Evolutionary conservation across 78 protist genomes (phyloP).

Genomic region (Chrysochromulina parva): DNA sequence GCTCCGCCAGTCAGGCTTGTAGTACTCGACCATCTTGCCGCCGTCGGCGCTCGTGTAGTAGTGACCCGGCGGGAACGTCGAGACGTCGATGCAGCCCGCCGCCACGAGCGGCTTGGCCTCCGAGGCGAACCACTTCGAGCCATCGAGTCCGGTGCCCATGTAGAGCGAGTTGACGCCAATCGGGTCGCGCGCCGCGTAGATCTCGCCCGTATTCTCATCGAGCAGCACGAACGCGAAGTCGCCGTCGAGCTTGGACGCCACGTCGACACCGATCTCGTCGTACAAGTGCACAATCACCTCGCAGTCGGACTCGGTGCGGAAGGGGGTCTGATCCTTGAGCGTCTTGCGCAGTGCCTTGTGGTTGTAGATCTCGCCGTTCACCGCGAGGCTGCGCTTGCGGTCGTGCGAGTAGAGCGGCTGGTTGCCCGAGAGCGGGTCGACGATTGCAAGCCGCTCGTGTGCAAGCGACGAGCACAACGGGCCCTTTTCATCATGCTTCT

Average conservation of each 20-base stretch:
- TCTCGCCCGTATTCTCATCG: background rate
- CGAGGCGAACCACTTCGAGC: background rate
- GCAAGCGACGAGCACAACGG: background rate
- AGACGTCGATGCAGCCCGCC: background rate
- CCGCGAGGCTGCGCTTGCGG: background rate
- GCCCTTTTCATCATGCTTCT: background rate
- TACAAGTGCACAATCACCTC: slow-evolving; percentile 28
- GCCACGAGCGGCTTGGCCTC: slow-evolving; percentile 21
- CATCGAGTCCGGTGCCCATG: slow-evolving; percentile 27
- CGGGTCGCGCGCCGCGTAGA: slow-evolving; percentile 29
- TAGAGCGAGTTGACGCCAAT: slow-evolving; percentile 9
- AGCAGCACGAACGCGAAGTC: slow-evolving; percentile 18
- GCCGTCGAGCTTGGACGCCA: slow-evolving; percentile 18
- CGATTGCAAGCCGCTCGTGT: slow-evolving; percentile 36
- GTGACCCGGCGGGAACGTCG: slow-evolving; percentile 6
- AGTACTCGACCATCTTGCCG: background rate
- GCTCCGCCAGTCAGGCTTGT: background rate
- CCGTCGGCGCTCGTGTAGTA: background rate
- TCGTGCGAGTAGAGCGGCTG: slow-evolving; percentile 28
- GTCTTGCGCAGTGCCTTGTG: background rate
- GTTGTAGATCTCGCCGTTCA: slow-evolving; percentile 53
- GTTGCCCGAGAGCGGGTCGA: slow-evolving; percentile 19
- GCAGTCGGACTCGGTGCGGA: slow-evolving; percentile 37
- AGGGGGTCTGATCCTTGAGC: background rate
- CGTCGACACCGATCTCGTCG: slow-evolving; percentile 19